A percentile compares a stretch with the other conserved stretches of the same genome.
phyloP scores from a whole-genome alignment of 495 filamentous ascomycete genomes.

The Aspergillus funiculosus region DNA sequence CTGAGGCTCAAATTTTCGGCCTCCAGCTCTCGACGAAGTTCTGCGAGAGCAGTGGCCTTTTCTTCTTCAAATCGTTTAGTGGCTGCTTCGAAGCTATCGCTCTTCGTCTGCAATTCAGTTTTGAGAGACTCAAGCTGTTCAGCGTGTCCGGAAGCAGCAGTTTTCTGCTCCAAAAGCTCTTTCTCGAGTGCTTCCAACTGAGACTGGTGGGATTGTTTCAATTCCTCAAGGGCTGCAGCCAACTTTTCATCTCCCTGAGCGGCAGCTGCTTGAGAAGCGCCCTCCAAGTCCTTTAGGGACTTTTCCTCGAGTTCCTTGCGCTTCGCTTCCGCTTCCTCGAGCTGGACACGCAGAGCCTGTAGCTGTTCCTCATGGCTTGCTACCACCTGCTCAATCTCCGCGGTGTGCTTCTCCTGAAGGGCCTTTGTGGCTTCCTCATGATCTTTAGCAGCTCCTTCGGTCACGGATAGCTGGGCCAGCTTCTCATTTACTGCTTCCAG shows the following conservation, averaged over 20 bases:
- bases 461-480: slow-evolving; percentile 30
- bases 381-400: slow-evolving; percentile 35
- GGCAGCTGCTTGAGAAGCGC: slow-evolving; percentile 33
- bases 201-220: slow-evolving; percentile 35
- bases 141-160: slow-evolving; percentile 29
- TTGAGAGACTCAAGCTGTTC: slow-evolving; percentile 39
- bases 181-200: slow-evolving; percentile 36
- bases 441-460: slow-evolving; percentile 25
- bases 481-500: slow-evolving; percentile 39
- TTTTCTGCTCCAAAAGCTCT: slow-evolving; percentile 35
- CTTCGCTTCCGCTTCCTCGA: slow-evolving; percentile 37
- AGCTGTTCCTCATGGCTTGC: slow-evolving; percentile 34
- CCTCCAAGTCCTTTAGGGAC: slow-evolving; percentile 37
- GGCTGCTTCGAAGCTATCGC: slow-evolving; percentile 25
- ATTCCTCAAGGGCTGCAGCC: slow-evolving; percentile 33
- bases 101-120: slow-evolving; percentile 34
- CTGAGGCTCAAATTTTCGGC: slow-evolving; percentile 40
- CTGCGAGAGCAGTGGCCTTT: slow-evolving; percentile 36
- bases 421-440: slow-evolving; percentile 24
- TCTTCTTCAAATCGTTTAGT: slow-evolving; percentile 31
- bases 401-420: slow-evolving; percentile 33
- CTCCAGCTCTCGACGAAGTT: slow-evolving; percentile 35
- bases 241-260: slow-evolving; percentile 34
- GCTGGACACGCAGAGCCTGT: slow-evolving; percentile 30
- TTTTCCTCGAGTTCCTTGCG: slow-evolving; percentile 39